Evolutionary conservation across 306 rosid genomes (phyloP).

Genomic region (Begonia loranthoides): DNA sequence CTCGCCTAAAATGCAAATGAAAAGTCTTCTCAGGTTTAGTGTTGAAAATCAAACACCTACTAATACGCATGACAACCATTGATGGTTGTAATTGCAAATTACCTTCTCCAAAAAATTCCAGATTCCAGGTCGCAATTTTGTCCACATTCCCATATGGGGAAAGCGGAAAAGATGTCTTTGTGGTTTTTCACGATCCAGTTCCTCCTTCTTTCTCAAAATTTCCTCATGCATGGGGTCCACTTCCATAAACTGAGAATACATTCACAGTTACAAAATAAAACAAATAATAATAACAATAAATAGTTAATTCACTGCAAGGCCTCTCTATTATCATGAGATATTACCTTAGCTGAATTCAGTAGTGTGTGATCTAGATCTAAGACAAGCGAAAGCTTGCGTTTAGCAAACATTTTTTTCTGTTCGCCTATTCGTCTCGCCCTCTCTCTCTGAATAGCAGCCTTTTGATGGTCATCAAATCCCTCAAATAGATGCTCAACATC

Average conservation of each 20-base stretch:
- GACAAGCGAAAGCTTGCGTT: conserved; percentile 82
- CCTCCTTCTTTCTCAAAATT: conserved; percentile 84
- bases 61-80: not conserved
- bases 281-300: not conserved
- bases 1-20: conserved; percentile 59
- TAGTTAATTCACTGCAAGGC: too few relatives aligned
- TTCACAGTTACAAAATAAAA: conserved; percentile 1
- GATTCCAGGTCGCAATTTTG: conserved; percentile 93
- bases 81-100: conserved; percentile 7
- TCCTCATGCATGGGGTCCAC: conserved; percentile 91
- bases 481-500: conserved; percentile 82
- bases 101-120: conserved; percentile 99
- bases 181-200: conserved; percentile 66
- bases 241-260: conserved; percentile 62
- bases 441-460: conserved; percentile 91
- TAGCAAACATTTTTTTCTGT: conserved; percentile 90
- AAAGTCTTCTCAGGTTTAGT: conserved; percentile 6
- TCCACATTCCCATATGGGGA: conserved; percentile 99
- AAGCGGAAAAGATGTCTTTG: conserved; percentile 84
- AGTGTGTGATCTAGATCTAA: conserved; percentile 98
- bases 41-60: conserved; percentile 8
- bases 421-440: conserved; percentile 85
- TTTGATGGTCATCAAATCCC: conserved; percentile 84
- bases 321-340: conserved; percentile 4
- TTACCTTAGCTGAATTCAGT: conserved; percentile 98